Conservation (phyloP, 345 rosid species). For the Aquilaria yunnanensis region DNA sequence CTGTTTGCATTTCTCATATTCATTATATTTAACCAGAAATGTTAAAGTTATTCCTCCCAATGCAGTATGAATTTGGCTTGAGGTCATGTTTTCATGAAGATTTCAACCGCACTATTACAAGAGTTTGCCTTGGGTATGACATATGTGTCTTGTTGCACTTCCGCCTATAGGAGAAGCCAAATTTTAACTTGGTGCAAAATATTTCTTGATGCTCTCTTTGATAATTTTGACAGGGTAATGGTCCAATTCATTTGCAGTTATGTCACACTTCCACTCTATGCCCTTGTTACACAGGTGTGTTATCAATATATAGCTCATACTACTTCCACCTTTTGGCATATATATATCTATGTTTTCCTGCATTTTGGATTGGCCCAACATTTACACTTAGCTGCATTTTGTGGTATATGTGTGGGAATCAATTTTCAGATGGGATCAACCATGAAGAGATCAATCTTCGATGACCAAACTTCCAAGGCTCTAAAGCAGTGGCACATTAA, state of each 20-base stretch:
- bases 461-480: constrained; percentile 84
- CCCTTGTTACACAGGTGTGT: constrained; percentile 92
- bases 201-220: neutral
- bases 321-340: neutral
- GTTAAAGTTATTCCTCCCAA: constrained; percentile 12
- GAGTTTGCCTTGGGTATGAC: constrained; percentile 71
- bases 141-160: neutral
- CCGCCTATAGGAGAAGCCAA: too few species aligned
- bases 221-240: constrained; percentile 39
- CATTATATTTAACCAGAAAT: neutral
- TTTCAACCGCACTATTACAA: constrained; percentile 26
- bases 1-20: constrained; percentile 1
- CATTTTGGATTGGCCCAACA: neutral
- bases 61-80: constrained; percentile 92
- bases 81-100: constrained; percentile 72
- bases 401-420: neutral
- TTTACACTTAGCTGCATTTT: too few species aligned
- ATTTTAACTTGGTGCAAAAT: neutral
- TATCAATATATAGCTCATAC: neutral
- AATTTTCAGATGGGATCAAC: constrained; percentile 84
- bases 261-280: constrained; percentile 92
- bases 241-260: constrained; percentile 84
- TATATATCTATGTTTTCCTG: neutral
- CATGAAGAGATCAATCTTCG: constrained; percentile 90
- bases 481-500: constrained; percentile 73